Conservation (phyloP, 225 moss, liverwort and hornwort genomes). For the Pseudoscleropodium purum region DNA sequence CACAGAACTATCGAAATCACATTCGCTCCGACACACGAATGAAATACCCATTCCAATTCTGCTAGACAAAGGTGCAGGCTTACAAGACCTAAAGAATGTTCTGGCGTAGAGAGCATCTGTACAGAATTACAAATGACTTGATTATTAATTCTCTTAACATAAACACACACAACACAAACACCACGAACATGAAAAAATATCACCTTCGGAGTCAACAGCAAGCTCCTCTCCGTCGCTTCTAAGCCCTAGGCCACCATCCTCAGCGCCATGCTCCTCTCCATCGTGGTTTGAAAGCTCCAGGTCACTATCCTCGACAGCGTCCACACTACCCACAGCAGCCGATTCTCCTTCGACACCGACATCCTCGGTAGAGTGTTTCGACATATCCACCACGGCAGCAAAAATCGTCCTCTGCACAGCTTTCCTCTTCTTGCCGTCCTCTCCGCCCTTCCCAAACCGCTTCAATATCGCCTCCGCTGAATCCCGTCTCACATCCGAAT, state of each 20-base stretch:
- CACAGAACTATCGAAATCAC: not conserved
- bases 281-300: not conserved
- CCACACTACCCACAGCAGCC: not conserved
- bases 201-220: slow-evolving; percentile 10
- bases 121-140: not conserved
- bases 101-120: not conserved
- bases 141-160: not conserved
- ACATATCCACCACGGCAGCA: slow-evolving; percentile 32
- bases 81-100: not conserved
- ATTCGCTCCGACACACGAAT: not conserved
- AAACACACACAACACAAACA: not conserved
- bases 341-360: not conserved
- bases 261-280: not conserved
- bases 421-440: slow-evolving; percentile 32
- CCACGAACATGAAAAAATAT: not conserved
- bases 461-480: slow-evolving; percentile 19
- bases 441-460: slow-evolving; percentile 25
- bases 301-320: not conserved
- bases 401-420: slow-evolving; percentile 36
- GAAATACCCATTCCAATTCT: not conserved
- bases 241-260: not conserved
- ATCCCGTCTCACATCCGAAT: not conserved
- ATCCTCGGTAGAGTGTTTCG: not conserved
- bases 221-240: not conserved
- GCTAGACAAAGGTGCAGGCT: not conserved